phyloP scores from a whole-genome alignment of 257 asterid species.

The Solanum stenotomum region DNA sequence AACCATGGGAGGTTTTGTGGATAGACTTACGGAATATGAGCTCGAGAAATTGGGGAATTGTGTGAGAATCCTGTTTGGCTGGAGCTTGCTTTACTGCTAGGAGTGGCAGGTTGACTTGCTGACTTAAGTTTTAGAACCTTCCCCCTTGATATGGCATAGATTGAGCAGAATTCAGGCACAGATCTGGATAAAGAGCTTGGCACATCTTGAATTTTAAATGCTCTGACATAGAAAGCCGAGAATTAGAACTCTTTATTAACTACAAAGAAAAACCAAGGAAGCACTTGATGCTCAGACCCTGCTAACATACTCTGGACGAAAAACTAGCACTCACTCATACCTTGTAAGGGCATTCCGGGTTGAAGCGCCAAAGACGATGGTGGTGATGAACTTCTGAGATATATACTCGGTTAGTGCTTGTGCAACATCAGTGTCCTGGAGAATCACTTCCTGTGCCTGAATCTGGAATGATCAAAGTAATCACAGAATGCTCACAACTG shows the following conservation, averaged over 20 bases:
- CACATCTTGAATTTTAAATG: slow-evolving; percentile 55
- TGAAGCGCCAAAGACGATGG: slow-evolving; percentile 67
- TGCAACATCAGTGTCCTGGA: slow-evolving; percentile 47
- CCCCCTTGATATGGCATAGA: slow-evolving; percentile 45
- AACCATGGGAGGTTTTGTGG: not conserved
- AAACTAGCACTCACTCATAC: slow-evolving; percentile 14
- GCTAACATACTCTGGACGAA: not conserved
- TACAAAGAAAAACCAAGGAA: not conserved
- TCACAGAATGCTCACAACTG: not conserved
- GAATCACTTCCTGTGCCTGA: slow-evolving; percentile 59
- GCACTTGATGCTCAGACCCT: not conserved
- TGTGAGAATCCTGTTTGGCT: slow-evolving; percentile 6
- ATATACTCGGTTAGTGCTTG: slow-evolving; percentile 41
- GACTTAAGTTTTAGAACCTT: slow-evolving; percentile 37
- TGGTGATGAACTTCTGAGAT: slow-evolving; percentile 20
- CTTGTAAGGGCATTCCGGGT: slow-evolving; percentile 49
- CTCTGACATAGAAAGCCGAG: slow-evolving; percentile 30
- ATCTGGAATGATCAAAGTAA: slow-evolving; percentile 27
- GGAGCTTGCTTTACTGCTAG: slow-evolving; percentile 22
- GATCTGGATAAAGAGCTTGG: slow-evolving; percentile 34
- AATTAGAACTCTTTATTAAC: not conserved
- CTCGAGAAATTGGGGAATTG: slow-evolving; percentile 9
- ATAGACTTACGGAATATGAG: slow-evolving; percentile 25
- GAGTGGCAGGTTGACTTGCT: slow-evolving; percentile 30
- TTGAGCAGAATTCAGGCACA: slow-evolving; percentile 61